Evolutionary conservation across 805 yeast genomes (phyloP).

Genomic region (Kodamaea nitidulidarum): DNA sequence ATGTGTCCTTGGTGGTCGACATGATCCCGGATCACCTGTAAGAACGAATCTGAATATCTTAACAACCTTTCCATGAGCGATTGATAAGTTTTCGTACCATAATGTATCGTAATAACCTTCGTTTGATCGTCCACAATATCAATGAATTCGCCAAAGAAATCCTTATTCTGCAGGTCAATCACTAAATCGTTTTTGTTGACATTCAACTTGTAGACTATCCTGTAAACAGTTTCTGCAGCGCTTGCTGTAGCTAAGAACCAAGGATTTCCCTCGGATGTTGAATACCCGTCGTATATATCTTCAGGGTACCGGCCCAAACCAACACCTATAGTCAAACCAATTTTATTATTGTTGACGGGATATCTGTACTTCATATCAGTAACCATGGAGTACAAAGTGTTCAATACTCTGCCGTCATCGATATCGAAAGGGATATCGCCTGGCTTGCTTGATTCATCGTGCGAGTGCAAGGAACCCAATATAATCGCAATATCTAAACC

Average conservation of each 20-base stretch:
- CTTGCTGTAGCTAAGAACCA: slow-evolving; percentile 83
- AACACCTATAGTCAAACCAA: slow-evolving; percentile 46
- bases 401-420: slow-evolving; percentile 52
- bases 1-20: slow-evolving; percentile 65
- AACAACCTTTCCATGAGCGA: slow-evolving; percentile 45
- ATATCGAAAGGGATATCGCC: slow-evolving; percentile 59
- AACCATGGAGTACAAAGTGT: slow-evolving; percentile 60
- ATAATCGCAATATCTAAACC: slow-evolving; percentile 82
- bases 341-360: slow-evolving; percentile 62
- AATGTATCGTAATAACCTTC: slow-evolving; percentile 27
- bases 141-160: slow-evolving; percentile 32
- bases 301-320: slow-evolving; percentile 93
- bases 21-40: slow-evolving; percentile 55
- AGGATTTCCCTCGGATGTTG: slow-evolving; percentile 78
- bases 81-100: slow-evolving; percentile 42
- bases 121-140: slow-evolving; percentile 14
- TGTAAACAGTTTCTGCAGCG: slow-evolving; percentile 61
- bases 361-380: slow-evolving; percentile 69
- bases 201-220: slow-evolving; percentile 45
- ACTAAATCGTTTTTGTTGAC: slow-evolving; percentile 40
- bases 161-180: slow-evolving; percentile 27
- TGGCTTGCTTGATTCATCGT: slow-evolving; percentile 31
- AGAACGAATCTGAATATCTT: slow-evolving; percentile 62
- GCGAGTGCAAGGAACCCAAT: slow-evolving; percentile 48
- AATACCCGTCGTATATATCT: slow-evolving; percentile 78